Evolutionary conservation across 1,139 yeast species (phyloP), one percentile per base, ranked within the genome.

Genomic region (Yamadazyma songkhlaensis): DNA sequence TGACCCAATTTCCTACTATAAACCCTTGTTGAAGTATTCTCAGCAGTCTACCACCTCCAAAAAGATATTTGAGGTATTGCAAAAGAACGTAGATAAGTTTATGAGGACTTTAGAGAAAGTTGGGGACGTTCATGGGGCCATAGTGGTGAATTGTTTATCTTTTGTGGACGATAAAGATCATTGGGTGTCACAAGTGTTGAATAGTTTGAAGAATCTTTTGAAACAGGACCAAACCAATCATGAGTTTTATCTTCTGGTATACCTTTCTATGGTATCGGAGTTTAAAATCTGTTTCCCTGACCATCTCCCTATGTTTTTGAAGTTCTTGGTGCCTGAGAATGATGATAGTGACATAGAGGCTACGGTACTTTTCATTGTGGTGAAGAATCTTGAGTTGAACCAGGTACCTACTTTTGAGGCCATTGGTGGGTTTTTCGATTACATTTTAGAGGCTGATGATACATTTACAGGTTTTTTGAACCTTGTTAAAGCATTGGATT

Each of bases 371-470:
- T 47, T 64, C 21, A 50, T 65, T 5, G 41, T 57, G 3, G 52
- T 65, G 4, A 60, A 55, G 26, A 45, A 47, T 29, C 42, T 62
- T 25, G 56, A 60, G 37, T 17, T 44, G 2, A 42, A 52, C 21
- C 49, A 49, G 13, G 30, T 25, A 0, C 44, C 47, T 21, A 43
- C 60, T 0, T 32, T 41, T 3, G 59, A 51, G 6, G 45, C 49
- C 4, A 49, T 66, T 3, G 30, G 40, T 3, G 57, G 53, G 15
- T 62, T 52, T 36, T 50, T 66, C 25, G 69, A 64, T 27, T 48
- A 32, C 27, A 32, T 32, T 4, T 9, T 48, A 11, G 58, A 54
- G 10, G 43, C 49, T 1, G 43, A 42, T 8, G 9, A 44, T 2
- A 44, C 48, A 6, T 43, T 48, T 1, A 14, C 35, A 2, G 40